phyloP scores from a whole-genome alignment of 176 grass and related monocot species.

The Puya raimondii region DNA sequence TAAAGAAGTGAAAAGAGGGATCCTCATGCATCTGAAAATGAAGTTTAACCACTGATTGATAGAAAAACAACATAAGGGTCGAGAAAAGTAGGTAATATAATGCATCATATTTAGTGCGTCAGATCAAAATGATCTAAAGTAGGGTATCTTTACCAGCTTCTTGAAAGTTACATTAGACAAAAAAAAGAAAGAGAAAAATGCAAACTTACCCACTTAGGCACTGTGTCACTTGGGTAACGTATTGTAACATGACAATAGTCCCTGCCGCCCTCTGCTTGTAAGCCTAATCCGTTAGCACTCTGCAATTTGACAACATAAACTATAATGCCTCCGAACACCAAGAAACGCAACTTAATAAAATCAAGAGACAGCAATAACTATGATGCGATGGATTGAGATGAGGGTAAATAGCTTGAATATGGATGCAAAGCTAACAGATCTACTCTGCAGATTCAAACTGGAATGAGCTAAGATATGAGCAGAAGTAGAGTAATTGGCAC shows the following conservation, averaged over 20 bases:
- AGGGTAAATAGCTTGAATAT: too few relatives aligned
- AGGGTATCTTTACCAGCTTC: background rate
- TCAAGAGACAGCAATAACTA: constrained; percentile 2
- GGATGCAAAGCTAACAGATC: too few relatives aligned
- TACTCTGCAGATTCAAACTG: too few relatives aligned
- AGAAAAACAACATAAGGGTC: background rate
- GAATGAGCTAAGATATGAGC: too few relatives aligned
- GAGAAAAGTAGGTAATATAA: background rate
- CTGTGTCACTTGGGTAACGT: constrained; percentile 64
- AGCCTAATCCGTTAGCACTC: constrained; percentile 81
- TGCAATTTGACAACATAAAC: constrained; percentile 11
- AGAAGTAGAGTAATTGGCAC: too few relatives aligned
- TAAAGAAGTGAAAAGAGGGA: background rate
- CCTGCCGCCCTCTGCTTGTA: constrained; percentile 36
- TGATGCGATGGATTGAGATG: background rate
- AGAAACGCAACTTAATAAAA: background rate
- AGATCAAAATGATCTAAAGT: background rate
- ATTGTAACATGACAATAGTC: constrained; percentile 68
- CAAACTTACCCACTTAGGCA: constrained; percentile 65
- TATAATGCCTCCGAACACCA: background rate
- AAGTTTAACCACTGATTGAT: background rate
- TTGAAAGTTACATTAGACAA: background rate
- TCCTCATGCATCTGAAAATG: background rate
- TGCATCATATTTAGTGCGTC: background rate
- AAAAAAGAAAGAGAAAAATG: background rate